Percentiles rank a stretch among this genome's conserved stretches.
phyloP scores from a whole-genome alignment of 148 eudicot genomes.

The Hydrangea macrophylla region DNA sequence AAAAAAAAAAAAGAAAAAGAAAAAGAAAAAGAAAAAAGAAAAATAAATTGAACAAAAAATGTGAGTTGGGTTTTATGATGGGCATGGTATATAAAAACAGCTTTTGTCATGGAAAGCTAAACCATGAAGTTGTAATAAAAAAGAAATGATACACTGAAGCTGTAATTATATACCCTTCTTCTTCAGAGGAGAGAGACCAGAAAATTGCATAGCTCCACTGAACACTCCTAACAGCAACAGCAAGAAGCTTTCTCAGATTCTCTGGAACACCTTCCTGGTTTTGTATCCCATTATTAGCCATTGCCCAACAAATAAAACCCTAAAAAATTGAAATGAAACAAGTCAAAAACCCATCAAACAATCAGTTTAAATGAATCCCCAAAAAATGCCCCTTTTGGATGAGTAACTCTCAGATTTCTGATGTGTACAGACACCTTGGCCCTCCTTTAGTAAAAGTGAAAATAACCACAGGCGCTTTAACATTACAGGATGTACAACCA shows the following conservation, averaged over 20 bases:
- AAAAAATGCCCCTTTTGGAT: not conserved
- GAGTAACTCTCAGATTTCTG: not conserved
- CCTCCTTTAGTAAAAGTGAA: not conserved
- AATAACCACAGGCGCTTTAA: not conserved
- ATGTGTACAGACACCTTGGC: not conserved
- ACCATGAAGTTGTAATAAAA: too few species aligned
- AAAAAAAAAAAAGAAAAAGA: not conserved
- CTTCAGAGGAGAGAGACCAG: slow-evolving; percentile 45
- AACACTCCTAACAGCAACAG: slow-evolving; percentile 50
- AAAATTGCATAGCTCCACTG: slow-evolving; percentile 67
- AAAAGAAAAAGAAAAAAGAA: not conserved
- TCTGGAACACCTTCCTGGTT: slow-evolving; percentile 34
- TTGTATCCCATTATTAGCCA: slow-evolving; percentile 19
- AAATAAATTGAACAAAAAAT: not conserved
- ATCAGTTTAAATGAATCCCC: not conserved
- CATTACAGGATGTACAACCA: not conserved
- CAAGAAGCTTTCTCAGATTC: slow-evolving; percentile 37
- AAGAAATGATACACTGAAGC: too few species aligned
- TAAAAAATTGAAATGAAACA: not conserved
- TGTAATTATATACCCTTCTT: slow-evolving; percentile 34
- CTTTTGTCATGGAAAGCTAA: too few species aligned
- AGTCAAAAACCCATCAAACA: not conserved
- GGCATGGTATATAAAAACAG: too few species aligned
- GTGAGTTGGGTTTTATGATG: too few species aligned
- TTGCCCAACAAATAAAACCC: slow-evolving; percentile 20